A percentile compares a stretch with the other conserved stretches of the same genome.
Conservation (phyloP, 148 eudicot species). For the Pouteria glomerata region DNA sequence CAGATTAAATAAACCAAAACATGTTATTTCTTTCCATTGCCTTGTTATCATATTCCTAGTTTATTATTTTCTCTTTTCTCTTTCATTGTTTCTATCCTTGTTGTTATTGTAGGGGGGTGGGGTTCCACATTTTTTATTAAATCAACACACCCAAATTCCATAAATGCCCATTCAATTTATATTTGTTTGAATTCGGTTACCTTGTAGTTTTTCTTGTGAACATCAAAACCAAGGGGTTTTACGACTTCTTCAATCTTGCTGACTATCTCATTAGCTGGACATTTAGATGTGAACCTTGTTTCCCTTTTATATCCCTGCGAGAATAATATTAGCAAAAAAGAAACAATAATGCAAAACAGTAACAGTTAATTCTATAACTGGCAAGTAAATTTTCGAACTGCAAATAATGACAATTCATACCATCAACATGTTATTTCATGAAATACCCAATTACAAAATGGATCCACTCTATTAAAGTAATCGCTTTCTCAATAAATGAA, state of each 20-base stretch:
- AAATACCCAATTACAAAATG: background rate
- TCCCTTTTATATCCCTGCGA: slow-evolving; percentile 80
- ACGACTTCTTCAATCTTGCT: slow-evolving; percentile 94
- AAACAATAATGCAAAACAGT: background rate
- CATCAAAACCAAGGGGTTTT: slow-evolving; percentile 93
- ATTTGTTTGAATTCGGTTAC: too few relatives aligned
- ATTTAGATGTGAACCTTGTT: slow-evolving; percentile 87
- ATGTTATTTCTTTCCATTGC: background rate
- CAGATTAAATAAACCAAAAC: slow-evolving; percentile 8
- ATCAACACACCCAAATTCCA: background rate
- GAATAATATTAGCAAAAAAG: background rate
- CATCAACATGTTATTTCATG: background rate
- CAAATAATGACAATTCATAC: background rate
- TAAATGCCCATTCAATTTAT: background rate
- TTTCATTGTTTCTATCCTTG: background rate
- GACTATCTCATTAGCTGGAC: slow-evolving; percentile 77
- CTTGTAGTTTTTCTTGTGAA: slow-evolving; percentile 89
- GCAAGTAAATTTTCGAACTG: background rate
- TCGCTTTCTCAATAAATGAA: too few relatives aligned
- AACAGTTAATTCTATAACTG: background rate
- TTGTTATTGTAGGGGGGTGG: background rate
- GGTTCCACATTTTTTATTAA: background rate
- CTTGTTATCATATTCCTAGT: background rate
- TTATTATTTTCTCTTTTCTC: background rate
- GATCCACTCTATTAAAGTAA: background rate